A percentile compares a stretch with the other conserved stretches of the same genome.
Evolutionary conservation across 2,329 filamentous ascomycete genomes (phyloP).

Genomic region (Ophiostoma perfectum): DNA sequence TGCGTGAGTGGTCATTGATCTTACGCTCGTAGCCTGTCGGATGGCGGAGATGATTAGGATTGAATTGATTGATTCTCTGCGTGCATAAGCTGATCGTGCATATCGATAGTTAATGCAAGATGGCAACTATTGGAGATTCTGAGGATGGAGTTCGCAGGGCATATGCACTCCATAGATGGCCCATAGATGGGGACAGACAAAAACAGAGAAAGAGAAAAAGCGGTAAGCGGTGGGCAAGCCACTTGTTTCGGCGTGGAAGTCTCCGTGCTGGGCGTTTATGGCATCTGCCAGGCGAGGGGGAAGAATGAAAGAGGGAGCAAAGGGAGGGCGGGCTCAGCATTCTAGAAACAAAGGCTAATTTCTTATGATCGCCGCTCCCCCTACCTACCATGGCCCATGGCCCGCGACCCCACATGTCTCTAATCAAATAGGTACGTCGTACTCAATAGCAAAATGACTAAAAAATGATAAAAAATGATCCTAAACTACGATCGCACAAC

Average conservation of each 20-base stretch:
- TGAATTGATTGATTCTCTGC: neutral
- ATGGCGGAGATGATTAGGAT: neutral
- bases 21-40: neutral
- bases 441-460: too few relatives aligned
- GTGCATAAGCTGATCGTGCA: conserved; percentile 5
- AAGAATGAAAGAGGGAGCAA: too few relatives aligned
- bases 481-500: too few relatives aligned
- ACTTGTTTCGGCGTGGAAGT: neutral
- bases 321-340: neutral
- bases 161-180: too few relatives aligned
- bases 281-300: neutral
- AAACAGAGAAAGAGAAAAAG: neutral
- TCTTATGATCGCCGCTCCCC: conserved; percentile 29
- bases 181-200: too few relatives aligned
- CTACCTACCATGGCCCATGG: conserved; percentile 6
- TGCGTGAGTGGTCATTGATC: neutral
- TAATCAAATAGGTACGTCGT: too few relatives aligned
- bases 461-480: too few relatives aligned
- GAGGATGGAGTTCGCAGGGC: too few relatives aligned
- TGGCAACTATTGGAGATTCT: too few relatives aligned
- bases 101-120: neutral
- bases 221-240: neutral
- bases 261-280: neutral
- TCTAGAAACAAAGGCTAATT: conserved; percentile 35
- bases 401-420: neutral